Percentiles rank a stretch among this genome's conserved stretches.
These are phyloP conservation scores for Sarocladium kiliense DNA, from an alignment of 2,329 filamentous ascomycete species.

Conservation along the genomic window DNA sequence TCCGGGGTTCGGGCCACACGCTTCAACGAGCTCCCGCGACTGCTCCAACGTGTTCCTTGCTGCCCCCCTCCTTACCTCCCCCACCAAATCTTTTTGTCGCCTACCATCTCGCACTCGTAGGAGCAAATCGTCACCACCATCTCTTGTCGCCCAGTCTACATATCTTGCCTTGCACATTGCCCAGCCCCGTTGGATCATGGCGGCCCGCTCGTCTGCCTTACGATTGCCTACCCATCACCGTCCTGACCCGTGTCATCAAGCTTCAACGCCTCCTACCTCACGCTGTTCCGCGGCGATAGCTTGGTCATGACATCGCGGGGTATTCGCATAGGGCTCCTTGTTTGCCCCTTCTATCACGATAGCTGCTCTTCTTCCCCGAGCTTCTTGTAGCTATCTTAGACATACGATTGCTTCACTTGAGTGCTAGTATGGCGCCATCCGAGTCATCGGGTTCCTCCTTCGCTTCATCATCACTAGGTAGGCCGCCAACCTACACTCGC, in stretches of 20 bases:
- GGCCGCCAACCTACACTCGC: slow-evolving; percentile 35
- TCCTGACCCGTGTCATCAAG: not conserved
- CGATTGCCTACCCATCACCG: not conserved
- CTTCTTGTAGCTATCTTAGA: not conserved
- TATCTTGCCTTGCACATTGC: not conserved
- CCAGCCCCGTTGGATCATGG: slow-evolving; percentile 4
- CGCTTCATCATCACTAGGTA: slow-evolving; percentile 38
- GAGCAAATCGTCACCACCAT: slow-evolving; percentile 2
- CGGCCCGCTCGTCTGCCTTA: not conserved
- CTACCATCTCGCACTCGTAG: not conserved
- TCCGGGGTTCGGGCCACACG: not conserved
- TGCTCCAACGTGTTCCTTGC: not conserved
- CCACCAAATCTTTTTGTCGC: slow-evolving; percentile 1
- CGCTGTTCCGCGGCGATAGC: not conserved
- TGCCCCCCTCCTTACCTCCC: not conserved
- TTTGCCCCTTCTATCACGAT: not conserved
- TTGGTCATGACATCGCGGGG: slow-evolving; percentile 3
- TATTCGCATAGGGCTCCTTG: not conserved
- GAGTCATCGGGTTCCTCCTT: slow-evolving; percentile 46
- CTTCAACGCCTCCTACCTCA: not conserved
- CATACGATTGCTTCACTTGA: not conserved
- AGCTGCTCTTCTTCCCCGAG: not conserved
- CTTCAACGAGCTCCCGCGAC: not conserved
- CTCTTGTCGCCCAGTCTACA: not conserved
- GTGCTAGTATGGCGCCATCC: slow-evolving; percentile 30